phyloP scores from a whole-genome alignment of 495 filamentous ascomycete species.

The Articulospora tetracladia region DNA sequence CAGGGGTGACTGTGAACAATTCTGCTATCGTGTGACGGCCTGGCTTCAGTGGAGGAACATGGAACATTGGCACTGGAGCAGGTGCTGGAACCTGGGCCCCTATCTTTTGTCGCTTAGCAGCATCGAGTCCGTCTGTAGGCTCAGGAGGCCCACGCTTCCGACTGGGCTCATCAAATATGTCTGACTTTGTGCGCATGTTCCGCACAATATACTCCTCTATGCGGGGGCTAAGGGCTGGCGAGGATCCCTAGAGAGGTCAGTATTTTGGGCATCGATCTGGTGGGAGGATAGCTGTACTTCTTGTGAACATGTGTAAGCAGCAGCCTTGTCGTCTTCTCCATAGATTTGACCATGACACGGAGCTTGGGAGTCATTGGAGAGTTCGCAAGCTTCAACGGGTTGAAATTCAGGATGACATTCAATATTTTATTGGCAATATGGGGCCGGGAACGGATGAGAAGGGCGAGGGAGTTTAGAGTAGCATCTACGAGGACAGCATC shows the following conservation, averaged over 20 bases:
- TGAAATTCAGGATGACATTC: slow-evolving; percentile 82
- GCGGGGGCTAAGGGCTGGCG: slow-evolving; percentile 50
- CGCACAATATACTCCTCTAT: slow-evolving; percentile 83
- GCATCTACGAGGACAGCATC: slow-evolving; percentile 89
- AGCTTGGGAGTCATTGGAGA: slow-evolving; percentile 72
- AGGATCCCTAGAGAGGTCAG: slow-evolving; percentile 53
- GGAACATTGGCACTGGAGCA: slow-evolving; percentile 37
- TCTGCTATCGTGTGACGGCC: slow-evolving; percentile 74
- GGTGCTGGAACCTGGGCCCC: slow-evolving; percentile 47
- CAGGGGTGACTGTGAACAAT: slow-evolving; percentile 78
- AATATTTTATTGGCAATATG: slow-evolving; percentile 81
- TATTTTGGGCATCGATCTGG: background rate
- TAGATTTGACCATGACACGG: slow-evolving; percentile 81
- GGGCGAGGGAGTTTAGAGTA: slow-evolving; percentile 80
- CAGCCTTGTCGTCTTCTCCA: slow-evolving; percentile 86
- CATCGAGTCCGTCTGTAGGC: slow-evolving; percentile 64
- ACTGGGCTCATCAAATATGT: slow-evolving; percentile 70
- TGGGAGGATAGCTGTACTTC: slow-evolving; percentile 45
- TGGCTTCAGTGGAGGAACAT: slow-evolving; percentile 61
- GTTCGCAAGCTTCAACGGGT: slow-evolving; percentile 74
- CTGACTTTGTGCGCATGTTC: slow-evolving; percentile 65
- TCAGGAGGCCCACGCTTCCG: slow-evolving; percentile 69
- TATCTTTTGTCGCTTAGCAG: slow-evolving; percentile 65
- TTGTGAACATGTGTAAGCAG: slow-evolving; percentile 76
- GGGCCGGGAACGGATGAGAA: slow-evolving; percentile 75